phyloP scores from a whole-genome alignment of 768 basidiomycete genomes.

The Hirschioporus abietinus region DNA sequence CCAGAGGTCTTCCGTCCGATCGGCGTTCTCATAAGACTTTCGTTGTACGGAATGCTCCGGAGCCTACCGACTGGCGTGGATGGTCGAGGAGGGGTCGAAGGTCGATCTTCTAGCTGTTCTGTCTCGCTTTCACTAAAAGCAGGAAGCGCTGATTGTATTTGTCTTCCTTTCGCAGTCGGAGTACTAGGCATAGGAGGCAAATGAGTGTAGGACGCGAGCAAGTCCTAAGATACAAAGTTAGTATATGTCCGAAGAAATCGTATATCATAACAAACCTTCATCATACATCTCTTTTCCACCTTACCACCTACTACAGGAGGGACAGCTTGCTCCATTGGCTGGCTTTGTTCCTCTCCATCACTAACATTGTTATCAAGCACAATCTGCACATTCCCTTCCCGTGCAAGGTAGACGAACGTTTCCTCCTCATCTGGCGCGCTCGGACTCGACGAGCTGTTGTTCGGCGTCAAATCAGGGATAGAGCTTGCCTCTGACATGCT shows the following conservation, averaged over 20 bases:
- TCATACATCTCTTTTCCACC: background rate
- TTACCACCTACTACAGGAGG: background rate
- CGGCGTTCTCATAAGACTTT: background rate
- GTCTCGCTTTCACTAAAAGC: background rate
- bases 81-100: background rate
- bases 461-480: conserved; percentile 17
- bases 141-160: background rate
- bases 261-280: background rate
- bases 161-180: background rate
- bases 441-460: conserved; percentile 20
- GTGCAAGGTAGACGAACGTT: background rate
- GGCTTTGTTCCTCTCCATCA: background rate
- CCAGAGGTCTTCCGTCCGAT: conserved; percentile 2
- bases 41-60: background rate
- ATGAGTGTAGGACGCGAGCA: background rate
- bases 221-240: background rate
- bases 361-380: background rate
- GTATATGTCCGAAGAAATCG: background rate
- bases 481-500: conserved; percentile 14
- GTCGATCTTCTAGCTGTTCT: background rate
- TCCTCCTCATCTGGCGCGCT: conserved; percentile 12
- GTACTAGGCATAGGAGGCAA: background rate
- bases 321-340: background rate
- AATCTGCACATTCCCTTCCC: background rate
- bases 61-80: background rate